A percentile compares a stretch with the other conserved stretches of the same genome.
Evolutionary conservation across 1,284 basidiomycete genomes (phyloP).

Genomic region (Termitomyces sp.): DNA sequence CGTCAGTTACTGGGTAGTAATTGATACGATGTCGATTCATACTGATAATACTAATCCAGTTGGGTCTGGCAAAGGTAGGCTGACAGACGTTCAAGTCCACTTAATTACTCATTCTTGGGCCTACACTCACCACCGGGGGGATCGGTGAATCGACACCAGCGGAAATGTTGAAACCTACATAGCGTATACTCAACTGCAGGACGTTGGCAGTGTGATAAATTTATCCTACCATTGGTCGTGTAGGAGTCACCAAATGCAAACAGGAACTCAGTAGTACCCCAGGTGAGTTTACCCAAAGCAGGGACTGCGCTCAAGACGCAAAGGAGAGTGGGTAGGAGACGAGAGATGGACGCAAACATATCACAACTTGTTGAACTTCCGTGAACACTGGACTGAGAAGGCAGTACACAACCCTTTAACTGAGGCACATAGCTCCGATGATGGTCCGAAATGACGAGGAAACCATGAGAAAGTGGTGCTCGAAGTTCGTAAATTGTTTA

Average conservation of each 20-base stretch:
- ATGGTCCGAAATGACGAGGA: too few relatives aligned
- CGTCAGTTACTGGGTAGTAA: slow-evolving; percentile 13
- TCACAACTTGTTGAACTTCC: not conserved
- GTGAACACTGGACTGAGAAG: not conserved
- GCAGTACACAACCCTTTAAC: not conserved
- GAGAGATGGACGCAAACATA: slow-evolving; percentile 2
- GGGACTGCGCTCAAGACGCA: not conserved
- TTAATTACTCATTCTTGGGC: not conserved
- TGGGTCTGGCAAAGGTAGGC: slow-evolving; percentile 57
- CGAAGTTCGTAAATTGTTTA: too few relatives aligned
- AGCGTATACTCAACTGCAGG: not conserved
- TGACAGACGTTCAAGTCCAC: slow-evolving; percentile 13
- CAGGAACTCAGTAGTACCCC: slow-evolving; percentile 42
- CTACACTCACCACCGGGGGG: slow-evolving; percentile 45
- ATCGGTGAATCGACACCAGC: slow-evolving; percentile 49
- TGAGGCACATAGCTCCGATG: not conserved
- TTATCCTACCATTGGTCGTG: slow-evolving; percentile 32
- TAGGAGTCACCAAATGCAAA: slow-evolving; percentile 58
- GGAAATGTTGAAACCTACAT: slow-evolving; percentile 53
- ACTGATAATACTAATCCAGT: slow-evolving; percentile 58
- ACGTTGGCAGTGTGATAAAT: not conserved
- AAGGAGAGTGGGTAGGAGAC: not conserved
- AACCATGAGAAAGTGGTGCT: too few relatives aligned
- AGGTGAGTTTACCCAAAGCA: slow-evolving; percentile 30
- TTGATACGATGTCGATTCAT: not conserved